A percentile compares a stretch with the other conserved stretches of the same genome.
Evolutionary conservation across 257 asterid species (phyloP).

Genomic region (Plantago major): DNA sequence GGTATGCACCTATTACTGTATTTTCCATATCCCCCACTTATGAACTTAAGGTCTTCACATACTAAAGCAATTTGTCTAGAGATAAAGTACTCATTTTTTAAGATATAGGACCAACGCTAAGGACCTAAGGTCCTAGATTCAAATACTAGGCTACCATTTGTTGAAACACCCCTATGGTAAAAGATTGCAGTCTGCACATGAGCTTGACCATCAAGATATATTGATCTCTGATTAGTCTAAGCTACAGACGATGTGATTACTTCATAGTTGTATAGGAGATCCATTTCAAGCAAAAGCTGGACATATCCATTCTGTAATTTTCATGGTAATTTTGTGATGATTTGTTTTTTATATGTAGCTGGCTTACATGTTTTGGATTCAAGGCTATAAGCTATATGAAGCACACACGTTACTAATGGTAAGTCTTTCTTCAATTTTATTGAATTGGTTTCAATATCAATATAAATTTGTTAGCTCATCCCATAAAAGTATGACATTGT

Average conservation of each 20-base stretch:
- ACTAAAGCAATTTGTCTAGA: too few relatives aligned
- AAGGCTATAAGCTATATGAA: constrained; percentile 63
- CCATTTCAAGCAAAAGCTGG: constrained; percentile 4
- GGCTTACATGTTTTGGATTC: constrained; percentile 97
- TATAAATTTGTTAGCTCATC: background rate
- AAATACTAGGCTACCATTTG: too few relatives aligned
- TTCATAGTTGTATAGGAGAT: background rate
- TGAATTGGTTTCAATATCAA: background rate
- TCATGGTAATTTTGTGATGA: constrained; percentile 9
- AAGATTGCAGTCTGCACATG: too few relatives aligned
- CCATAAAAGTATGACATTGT: background rate
- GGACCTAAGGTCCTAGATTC: too few relatives aligned
- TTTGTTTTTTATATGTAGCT: constrained; percentile 44
- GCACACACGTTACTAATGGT: constrained; percentile 76
- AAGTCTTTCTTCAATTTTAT: constrained; percentile 14
- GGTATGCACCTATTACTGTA: too few relatives aligned
- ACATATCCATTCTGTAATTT: constrained; percentile 6
- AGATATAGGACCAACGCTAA: too few relatives aligned
- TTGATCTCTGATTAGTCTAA: background rate
- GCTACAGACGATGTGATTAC: background rate
- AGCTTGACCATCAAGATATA: too few relatives aligned
- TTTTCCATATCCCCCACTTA: too few relatives aligned
- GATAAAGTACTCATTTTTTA: too few relatives aligned
- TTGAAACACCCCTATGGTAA: too few relatives aligned
- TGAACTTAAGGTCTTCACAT: too few relatives aligned